Conservation (phyloP, 768 basidiomycete genomes). For the Boletus sp. region DNA sequence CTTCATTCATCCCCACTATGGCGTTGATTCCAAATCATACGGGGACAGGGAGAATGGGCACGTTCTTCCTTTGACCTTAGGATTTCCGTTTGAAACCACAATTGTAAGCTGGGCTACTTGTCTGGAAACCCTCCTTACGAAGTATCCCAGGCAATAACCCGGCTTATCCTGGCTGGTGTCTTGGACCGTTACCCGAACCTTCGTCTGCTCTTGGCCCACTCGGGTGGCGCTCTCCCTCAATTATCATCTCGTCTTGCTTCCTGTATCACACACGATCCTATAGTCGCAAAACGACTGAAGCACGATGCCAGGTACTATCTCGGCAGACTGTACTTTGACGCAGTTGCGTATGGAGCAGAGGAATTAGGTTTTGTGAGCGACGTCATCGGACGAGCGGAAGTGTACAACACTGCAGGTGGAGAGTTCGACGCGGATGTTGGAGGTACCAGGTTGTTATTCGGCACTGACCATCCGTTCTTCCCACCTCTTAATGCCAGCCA, state of each 20-base stretch:
- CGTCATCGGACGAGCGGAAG: conserved; percentile 58
- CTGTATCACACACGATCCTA: conserved; percentile 83
- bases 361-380: conserved; percentile 79
- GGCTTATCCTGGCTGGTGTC: conserved; percentile 77
- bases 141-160: conserved; percentile 58
- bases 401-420: conserved; percentile 40
- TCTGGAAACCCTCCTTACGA: conserved; percentile 6
- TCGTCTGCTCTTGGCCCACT: conserved; percentile 80
- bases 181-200: conserved; percentile 78
- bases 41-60: conserved; percentile 81
- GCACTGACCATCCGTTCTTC: conserved; percentile 91
- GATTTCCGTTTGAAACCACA: conserved; percentile 91
- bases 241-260: conserved; percentile 83
- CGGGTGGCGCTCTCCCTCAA: conserved; percentile 80
- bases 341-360: conserved; percentile 86
- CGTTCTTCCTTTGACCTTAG: conserved; percentile 81
- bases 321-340: conserved; percentile 77
- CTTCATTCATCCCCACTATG: conserved; percentile 88
- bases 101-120: conserved; percentile 48
- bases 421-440: conserved; percentile 39
- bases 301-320: conserved; percentile 86
- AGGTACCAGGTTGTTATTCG: conserved; percentile 68
- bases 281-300: conserved; percentile 68
- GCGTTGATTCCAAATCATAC: conserved; percentile 71
- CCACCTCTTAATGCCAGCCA: conserved; percentile 67